Percentiles rank a stretch among this genome's conserved stretches.
Evolutionary conservation across 2,329 filamentous ascomycete species (phyloP).

Genomic region (Graphilbum ipis-grandicollis): DNA sequence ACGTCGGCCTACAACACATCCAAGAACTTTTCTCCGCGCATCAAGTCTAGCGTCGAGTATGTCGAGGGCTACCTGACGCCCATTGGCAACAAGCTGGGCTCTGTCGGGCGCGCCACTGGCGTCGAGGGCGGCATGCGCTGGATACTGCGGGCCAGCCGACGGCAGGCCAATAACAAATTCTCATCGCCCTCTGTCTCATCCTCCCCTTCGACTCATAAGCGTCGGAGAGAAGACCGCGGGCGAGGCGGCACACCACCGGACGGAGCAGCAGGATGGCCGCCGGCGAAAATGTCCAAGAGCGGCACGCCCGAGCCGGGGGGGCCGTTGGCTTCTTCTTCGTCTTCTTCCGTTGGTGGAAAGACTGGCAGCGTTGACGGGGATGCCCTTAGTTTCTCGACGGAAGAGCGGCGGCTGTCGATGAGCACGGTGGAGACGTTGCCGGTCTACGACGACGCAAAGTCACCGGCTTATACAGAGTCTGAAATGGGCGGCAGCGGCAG

Average conservation of each 20-base stretch:
- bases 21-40: constrained; percentile 74
- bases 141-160: constrained; percentile 49
- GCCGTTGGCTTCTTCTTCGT: not conserved
- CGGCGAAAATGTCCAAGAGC: not conserved
- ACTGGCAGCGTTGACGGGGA: not conserved
- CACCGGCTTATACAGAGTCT: constrained; percentile 56
- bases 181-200: no score
- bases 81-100: constrained; percentile 71
- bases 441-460: constrained; percentile 64
- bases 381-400: constrained; percentile 12
- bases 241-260: not conserved
- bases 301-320: not conserved
- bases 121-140: constrained; percentile 76
- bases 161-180: constrained; percentile 27
- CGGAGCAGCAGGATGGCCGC: no score
- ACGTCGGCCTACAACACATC: constrained; percentile 72
- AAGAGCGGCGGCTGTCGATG: constrained; percentile 39
- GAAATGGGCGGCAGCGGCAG: constrained; percentile 9
- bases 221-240: constrained; percentile 18
- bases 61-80: constrained; percentile 78
- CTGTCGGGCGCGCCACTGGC: constrained; percentile 68
- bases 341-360: no score
- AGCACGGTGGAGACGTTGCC: constrained; percentile 62
- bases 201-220: no score
- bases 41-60: constrained; percentile 80